Evolutionary conservation across 371 early-diverging fungal species (phyloP).

Genomic region (Funneliformis caledonium): DNA sequence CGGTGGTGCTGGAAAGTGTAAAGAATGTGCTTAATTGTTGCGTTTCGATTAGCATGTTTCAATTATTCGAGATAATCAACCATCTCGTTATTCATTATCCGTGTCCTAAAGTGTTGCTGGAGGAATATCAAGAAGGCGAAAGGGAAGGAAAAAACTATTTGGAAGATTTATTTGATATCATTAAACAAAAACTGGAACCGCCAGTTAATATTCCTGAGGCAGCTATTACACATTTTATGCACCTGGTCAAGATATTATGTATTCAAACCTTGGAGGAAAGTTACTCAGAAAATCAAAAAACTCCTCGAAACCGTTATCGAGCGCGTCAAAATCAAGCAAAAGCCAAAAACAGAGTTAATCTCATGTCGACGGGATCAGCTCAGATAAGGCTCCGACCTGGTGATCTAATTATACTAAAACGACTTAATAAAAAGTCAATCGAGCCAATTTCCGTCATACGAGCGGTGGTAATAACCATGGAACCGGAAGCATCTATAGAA

Average conservation of each 20-base stretch:
- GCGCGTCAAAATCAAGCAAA: neutral
- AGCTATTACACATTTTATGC: neutral
- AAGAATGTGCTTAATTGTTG: neutral
- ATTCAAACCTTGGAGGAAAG: neutral
- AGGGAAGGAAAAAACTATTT: neutral
- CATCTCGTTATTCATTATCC: neutral
- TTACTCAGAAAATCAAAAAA: neutral
- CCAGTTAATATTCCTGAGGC: neutral
- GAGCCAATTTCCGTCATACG: neutral
- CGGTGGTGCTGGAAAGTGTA: neutral
- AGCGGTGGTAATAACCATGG: neutral
- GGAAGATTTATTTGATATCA: neutral
- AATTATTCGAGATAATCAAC: neutral
- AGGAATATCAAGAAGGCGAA: neutral
- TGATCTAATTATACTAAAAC: neutral
- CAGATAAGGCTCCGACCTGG: neutral
- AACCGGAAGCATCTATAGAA: neutral
- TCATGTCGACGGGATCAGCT: neutral
- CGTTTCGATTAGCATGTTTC: neutral
- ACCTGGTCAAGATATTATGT: neutral
- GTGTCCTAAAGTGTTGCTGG: neutral
- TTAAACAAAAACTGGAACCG: neutral
- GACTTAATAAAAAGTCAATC: neutral
- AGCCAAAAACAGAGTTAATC: neutral
- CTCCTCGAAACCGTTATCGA: neutral